Base-by-base conservation (phyloP, 257 asterid species). In the Penstemon newberryi region DNA sequence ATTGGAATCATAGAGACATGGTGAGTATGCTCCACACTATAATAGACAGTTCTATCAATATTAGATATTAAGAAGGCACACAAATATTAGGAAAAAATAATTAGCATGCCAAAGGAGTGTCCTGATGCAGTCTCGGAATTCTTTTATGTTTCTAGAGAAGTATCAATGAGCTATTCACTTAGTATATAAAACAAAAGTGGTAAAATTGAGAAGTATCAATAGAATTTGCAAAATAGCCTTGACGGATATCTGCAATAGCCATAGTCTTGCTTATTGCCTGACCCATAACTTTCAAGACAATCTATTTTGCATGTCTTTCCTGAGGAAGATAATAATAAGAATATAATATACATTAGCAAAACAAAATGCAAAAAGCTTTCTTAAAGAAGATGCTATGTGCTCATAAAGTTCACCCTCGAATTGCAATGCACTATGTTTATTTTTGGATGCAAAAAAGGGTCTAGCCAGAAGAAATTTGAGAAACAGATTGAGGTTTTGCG, bases 21-120 rank as follows among this genome's bases (percentile, higher is more conserved):
- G 18, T 97, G 97, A 67, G 96, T 93, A 81, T 90, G 98, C 85
- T 92, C 98, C 85, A 92, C 98, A 50, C 97, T 92, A 87, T 19
- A 80, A 53, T 15, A 67, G 44, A 69, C 59, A 81, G 56, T 43
- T 65, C 42, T 15, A 9, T 38, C 50, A 53, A 53, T 11, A 56
- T 43, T 7, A 15, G n/a, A 60, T 50, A 51, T 19, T 13, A 2
- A 13, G 37, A 43, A 18, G 36, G 33, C 33, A 0, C 58, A 42
- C 40, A 49, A 15, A 60, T 25, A 25, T 25, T 0, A 1, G 33
- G 33, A 25, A 25, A 25, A 25, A 25, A 25, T 25, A n/a, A 19
- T 7, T 11, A 15, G 33, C 55, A 25, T 25, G 10, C n/a, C 4
- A 4, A 0, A 19, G 36, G n/a, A 59, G 96, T 89, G 77, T 90